These are phyloP conservation scores for Silybum marianum DNA, from an alignment of 129 eudicot genomes.

Conservation along the genomic window DNA sequence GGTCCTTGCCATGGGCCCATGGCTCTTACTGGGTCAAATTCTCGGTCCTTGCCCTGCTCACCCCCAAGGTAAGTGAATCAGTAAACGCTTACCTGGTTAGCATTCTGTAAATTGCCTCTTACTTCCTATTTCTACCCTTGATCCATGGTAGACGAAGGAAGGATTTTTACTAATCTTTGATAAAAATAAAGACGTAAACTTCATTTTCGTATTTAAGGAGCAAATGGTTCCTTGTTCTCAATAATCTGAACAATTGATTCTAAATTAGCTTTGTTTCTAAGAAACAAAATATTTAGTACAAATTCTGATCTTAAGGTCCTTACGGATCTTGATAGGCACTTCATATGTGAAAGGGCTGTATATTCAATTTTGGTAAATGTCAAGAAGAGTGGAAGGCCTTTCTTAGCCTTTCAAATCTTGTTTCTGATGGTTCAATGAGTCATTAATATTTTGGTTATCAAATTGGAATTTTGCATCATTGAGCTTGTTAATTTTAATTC, in stretches of 20 bases:
- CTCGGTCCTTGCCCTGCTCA: background rate
- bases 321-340: slow-evolving; percentile 1
- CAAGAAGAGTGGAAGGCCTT: background rate
- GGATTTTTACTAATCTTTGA: background rate
- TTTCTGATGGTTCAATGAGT: background rate
- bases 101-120: background rate
- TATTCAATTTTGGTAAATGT: background rate
- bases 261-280: background rate
- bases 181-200: background rate
- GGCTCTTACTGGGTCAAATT: background rate
- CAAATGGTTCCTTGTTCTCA: background rate
- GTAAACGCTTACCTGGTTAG: background rate
- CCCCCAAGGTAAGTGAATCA: background rate
- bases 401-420: background rate
- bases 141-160: background rate
- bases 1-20: background rate
- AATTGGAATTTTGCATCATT: background rate
- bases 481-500: background rate
- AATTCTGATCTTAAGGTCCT: background rate
- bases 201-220: background rate
- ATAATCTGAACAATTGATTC: slow-evolving; percentile 1
- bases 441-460: background rate
- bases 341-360: background rate
- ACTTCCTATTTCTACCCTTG: background rate
- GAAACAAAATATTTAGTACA: background rate